A percentile compares a stretch with the other conserved stretches of the same genome.
Evolutionary conservation across 2,329 filamentous ascomycete species (phyloP).

Genomic region (Talaromyces funiculosus): DNA sequence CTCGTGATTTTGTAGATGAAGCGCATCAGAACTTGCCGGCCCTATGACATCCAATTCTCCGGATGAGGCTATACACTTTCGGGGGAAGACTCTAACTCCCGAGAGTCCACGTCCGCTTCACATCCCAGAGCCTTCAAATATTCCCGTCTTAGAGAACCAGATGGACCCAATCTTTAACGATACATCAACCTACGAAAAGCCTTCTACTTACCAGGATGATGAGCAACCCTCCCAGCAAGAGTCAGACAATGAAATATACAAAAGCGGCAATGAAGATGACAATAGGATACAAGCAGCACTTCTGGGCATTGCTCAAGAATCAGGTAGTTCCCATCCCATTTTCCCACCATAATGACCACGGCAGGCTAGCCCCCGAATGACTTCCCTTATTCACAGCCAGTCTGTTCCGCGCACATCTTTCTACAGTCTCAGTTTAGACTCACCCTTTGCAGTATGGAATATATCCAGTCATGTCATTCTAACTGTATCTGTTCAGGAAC

Average conservation of each 20-base stretch:
- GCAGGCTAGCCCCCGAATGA: background rate
- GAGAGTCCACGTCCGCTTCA: slow-evolving; percentile 67
- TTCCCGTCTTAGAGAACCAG: slow-evolving; percentile 64
- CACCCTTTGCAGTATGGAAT: background rate
- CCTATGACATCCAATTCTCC: slow-evolving; percentile 52
- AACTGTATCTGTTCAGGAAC: slow-evolving; percentile 6
- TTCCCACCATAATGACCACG: background rate
- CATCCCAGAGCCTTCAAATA: slow-evolving; percentile 61
- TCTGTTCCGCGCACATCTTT: background rate
- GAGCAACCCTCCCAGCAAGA: slow-evolving; percentile 16
- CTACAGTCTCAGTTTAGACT: background rate
- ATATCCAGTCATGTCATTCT: slow-evolving; percentile 1
- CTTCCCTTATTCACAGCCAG: background rate
- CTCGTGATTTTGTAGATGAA: slow-evolving; percentile 34
- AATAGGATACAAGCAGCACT: background rate
- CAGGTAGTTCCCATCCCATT: slow-evolving; percentile 10
- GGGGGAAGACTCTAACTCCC: slow-evolving; percentile 61
- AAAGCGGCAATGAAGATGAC: background rate
- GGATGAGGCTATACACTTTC: slow-evolving; percentile 52
- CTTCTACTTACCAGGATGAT: slow-evolving; percentile 22
- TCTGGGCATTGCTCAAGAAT: background rate
- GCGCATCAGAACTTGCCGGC: slow-evolving; percentile 31
- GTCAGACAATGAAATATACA: slow-evolving; percentile 7
- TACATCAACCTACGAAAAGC: slow-evolving; percentile 53
- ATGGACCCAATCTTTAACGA: slow-evolving; percentile 68